Conservation (phyloP, 192 early-diverging fungal species). For the Obelidium mucronatum region DNA sequence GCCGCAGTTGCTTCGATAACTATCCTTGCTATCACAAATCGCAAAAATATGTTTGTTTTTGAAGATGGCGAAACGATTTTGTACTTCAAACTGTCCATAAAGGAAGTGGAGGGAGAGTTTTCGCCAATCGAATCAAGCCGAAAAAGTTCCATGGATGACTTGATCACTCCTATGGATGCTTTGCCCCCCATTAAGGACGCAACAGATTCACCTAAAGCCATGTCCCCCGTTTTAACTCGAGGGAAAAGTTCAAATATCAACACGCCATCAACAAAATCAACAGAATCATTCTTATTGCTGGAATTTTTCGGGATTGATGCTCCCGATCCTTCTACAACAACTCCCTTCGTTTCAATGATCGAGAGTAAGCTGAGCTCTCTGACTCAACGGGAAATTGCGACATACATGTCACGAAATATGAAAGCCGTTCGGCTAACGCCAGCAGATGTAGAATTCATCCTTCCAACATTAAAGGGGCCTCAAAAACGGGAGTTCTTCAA, state of each 20-base stretch:
- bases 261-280: background rate
- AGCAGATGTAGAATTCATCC: constrained; percentile 81
- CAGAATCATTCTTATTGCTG: constrained; percentile 60
- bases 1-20: constrained; percentile 62
- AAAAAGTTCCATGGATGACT: background rate
- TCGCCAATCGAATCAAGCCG: background rate
- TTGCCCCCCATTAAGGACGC: background rate
- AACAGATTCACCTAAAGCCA: constrained; percentile 3
- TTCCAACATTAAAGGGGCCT: constrained; percentile 58
- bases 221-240: background rate
- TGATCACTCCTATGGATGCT: background rate
- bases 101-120: constrained; percentile 20
- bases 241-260: background rate
- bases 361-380: constrained; percentile 68
- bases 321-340: constrained; percentile 61
- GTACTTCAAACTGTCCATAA: constrained; percentile 47
- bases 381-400: constrained; percentile 67
- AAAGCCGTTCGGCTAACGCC: constrained; percentile 64
- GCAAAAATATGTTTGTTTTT: constrained; percentile 77
- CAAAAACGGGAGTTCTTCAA: constrained; percentile 45
- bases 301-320: constrained; percentile 78
- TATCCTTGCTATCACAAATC: constrained; percentile 71
- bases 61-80: constrained; percentile 62
- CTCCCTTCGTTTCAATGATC: constrained; percentile 68
- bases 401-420: constrained; percentile 74